Evolutionary conservation across 2,329 filamentous ascomycete genomes (phyloP).

Genomic region (Dothistroma septosporum): DNA sequence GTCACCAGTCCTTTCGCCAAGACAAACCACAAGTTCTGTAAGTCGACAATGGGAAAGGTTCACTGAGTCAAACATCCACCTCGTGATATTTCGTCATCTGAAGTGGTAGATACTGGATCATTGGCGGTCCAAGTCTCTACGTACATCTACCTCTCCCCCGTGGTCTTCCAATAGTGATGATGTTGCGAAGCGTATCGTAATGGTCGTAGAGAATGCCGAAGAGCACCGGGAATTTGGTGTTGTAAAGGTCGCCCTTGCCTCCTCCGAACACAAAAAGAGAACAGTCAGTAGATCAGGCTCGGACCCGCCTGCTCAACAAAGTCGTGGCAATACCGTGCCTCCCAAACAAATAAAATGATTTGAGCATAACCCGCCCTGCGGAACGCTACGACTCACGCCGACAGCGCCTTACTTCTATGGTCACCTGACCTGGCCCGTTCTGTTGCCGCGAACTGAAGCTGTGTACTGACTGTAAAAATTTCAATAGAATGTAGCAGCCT

Average conservation of each 20-base stretch:
- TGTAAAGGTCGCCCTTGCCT: not conserved
- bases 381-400: constrained; percentile 18
- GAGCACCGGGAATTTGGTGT: not conserved
- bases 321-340: constrained; percentile 1
- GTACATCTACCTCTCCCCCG: constrained; percentile 8
- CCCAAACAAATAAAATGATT: constrained; percentile 4
- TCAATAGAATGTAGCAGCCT: not conserved
- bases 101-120: constrained; percentile 6
- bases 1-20: not conserved
- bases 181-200: constrained; percentile 17
- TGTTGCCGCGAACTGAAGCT: constrained; percentile 7
- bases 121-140: constrained; percentile 6
- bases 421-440: constrained; percentile 7
- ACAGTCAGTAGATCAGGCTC: constrained; percentile 17
- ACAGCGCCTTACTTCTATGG: constrained; percentile 22
- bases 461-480: not conserved
- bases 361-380: constrained; percentile 8
- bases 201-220: constrained; percentile 22
- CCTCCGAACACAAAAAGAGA: constrained; percentile 9
- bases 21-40: not conserved
- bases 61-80: not conserved
- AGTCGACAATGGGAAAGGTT: not conserved
- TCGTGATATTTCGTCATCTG: constrained; percentile 14
- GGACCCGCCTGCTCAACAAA: constrained; percentile 9
- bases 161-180: constrained; percentile 1